Evolutionary conservation across 176 grass and related monocot genomes (phyloP), one percentile per base, ranked within the genome.

Genomic region (Melocanna baccifera): DNA sequence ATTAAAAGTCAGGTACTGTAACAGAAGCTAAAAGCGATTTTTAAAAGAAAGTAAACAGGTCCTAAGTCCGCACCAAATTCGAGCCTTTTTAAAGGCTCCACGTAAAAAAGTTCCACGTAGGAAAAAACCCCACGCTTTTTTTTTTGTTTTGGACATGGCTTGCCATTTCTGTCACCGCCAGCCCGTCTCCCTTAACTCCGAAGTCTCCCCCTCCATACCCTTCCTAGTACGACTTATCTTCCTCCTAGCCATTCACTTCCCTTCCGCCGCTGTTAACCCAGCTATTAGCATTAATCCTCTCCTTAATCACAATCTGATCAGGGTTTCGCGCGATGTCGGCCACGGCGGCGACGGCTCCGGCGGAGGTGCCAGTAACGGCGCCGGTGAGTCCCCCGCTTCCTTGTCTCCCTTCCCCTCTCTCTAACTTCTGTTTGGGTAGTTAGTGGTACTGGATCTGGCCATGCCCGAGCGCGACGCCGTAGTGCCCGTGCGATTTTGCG

Each of bases 391-490:
- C 30, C 8, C 34, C 34, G 34, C 62, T 67, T 20, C 65, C 11
- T 9, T 15, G 29, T 23, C 12, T 1, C 20, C n/a, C 8, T 55
- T 26, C 23, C 23, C 2, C 4, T 9, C 9, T 29, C 9, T 71
- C 12, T 62, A 6, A 6, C 14, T 28, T 62, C 6, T 62, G 25
- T 26, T 26, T 28, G 3, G 34, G 34, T 55, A 22, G 36, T 13
- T 58, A 26, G 10, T 23, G 50, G 1, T 14, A 26, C 82, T 85
- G 70, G 87, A 89, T 89, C 87, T 80, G 75, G 57, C 67, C 58
- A 29, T 22, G 71, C 81, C 59, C 2, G 46, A 22, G 32, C 80
- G 16, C 13, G 41, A 26, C 25, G 7, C 53, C 51, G 9, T 22
- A 15, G 52, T 13, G 43, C 51, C 40, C 16, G 51, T 43, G 50